phyloP scores from a whole-genome alignment of 2,329 filamentous ascomycete genomes.

The Epicoccum sorghinum region DNA sequence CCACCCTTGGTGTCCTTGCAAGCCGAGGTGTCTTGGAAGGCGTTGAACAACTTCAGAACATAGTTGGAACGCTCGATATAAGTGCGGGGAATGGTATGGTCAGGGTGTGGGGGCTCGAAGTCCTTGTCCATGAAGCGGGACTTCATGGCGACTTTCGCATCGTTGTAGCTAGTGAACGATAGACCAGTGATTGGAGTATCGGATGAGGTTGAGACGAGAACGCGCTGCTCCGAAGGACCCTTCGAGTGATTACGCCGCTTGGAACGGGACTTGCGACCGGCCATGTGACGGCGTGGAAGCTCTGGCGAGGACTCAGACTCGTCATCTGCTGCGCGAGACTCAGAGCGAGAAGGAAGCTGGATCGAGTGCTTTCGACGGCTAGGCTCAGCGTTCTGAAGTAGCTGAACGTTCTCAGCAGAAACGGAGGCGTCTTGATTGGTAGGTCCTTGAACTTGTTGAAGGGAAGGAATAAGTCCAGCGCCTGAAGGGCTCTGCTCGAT shows the following conservation, averaged over 20 bases:
- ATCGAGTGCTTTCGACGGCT: not conserved
- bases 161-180: not conserved
- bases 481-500: too few species aligned
- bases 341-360: not conserved
- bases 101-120: constrained; percentile 8
- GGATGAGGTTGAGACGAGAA: too few species aligned
- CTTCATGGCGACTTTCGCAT: constrained; percentile 7
- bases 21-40: constrained; percentile 8
- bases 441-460: not conserved
- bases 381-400: not conserved
- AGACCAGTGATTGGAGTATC: not conserved
- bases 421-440: not conserved
- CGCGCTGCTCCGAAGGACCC: not conserved
- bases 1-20: constrained; percentile 11
- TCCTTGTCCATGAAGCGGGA: not conserved
- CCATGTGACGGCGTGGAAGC: too few species aligned
- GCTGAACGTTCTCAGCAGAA: not conserved
- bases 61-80: constrained; percentile 2
- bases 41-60: constrained; percentile 9
- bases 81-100: constrained; percentile 8
- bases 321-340: not conserved
- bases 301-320: too few species aligned
- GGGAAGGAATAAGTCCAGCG: too few species aligned
- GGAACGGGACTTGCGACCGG: too few species aligned
- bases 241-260: not conserved